A percentile compares a stretch with the other conserved stretches of the same genome.
Conservation (phyloP, 169 alveolate species). For the Eimeria maxima region DNA sequence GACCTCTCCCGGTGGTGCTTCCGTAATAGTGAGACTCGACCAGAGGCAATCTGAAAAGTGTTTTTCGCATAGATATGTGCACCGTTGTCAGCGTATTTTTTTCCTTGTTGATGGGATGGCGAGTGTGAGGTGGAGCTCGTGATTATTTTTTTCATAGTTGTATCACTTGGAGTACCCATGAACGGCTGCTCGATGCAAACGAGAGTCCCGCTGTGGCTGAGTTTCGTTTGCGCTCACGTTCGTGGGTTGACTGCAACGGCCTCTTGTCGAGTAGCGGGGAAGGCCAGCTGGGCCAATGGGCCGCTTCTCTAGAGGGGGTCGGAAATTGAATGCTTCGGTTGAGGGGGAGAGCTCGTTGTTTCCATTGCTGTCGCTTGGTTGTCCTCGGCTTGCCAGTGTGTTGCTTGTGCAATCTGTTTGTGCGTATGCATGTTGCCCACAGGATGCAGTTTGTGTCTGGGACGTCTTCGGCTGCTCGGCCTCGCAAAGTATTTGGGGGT, state of each 20-base stretch:
- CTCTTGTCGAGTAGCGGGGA: constrained; percentile 67
- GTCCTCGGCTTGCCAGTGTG: background rate
- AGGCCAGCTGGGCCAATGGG: background rate
- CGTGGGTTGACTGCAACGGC: constrained; percentile 41
- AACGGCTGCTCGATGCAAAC: background rate
- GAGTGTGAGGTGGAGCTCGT: background rate
- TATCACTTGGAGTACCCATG: background rate
- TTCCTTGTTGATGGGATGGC: background rate
- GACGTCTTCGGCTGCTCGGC: background rate
- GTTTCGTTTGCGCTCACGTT: background rate
- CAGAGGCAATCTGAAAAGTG: no score
- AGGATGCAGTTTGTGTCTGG: background rate
- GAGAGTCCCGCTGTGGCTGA: background rate
- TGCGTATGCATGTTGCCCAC: background rate
- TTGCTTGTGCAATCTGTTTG: background rate
- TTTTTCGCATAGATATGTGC: no score
- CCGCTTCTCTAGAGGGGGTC: constrained; percentile 75
- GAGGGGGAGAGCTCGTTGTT: background rate
- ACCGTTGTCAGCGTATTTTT: no score
- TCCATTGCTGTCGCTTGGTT: background rate
- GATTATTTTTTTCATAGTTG: background rate
- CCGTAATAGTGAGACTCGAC: no score
- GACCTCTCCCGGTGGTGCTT: no score
- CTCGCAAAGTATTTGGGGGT: background rate
- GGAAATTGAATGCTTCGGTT: background rate